These are phyloP conservation scores for Aspergillus vadensis DNA, from an alignment of 2,329 filamentous ascomycete genomes.

Conservation along the genomic window DNA sequence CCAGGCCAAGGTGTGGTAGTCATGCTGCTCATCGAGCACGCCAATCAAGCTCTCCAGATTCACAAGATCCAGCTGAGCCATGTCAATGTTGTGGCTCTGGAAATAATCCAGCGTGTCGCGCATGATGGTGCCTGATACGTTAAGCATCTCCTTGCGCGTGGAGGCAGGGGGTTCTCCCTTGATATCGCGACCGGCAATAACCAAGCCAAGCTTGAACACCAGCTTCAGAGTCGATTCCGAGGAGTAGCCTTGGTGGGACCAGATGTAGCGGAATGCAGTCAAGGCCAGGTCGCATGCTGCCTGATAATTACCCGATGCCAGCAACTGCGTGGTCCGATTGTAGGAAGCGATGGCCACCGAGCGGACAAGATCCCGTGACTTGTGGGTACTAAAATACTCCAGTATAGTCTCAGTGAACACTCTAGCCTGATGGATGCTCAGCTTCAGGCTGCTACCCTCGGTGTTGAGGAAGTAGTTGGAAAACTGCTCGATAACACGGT, in stretches of 20 bases:
- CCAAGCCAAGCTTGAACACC: conserved; percentile 37
- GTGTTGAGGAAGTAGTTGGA: conserved; percentile 35
- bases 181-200: conserved; percentile 40
- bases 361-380: conserved; percentile 38
- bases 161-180: conserved; percentile 34
- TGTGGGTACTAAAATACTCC: conserved; percentile 37
- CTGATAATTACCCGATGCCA: conserved; percentile 32
- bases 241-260: conserved; percentile 33
- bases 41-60: conserved; percentile 48
- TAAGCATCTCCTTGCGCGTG: conserved; percentile 43
- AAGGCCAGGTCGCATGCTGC: conserved; percentile 36
- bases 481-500: conserved; percentile 33
- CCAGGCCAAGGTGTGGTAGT: conserved; percentile 48
- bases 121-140: conserved; percentile 45
- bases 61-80: conserved; percentile 44
- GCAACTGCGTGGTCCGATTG: conserved; percentile 31
- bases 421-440: conserved; percentile 27
- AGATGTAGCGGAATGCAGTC: conserved; percentile 38
- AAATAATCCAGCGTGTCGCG: conserved; percentile 45
- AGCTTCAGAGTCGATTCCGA: conserved; percentile 37
- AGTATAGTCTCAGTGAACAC: conserved; percentile 37
- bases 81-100: conserved; percentile 45
- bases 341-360: conserved; percentile 41
- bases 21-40: conserved; percentile 48
- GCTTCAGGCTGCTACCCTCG: conserved; percentile 32